Evolutionary conservation across 2,329 filamentous ascomycete genomes (phyloP), one percentile per base, ranked within the genome.

Genomic region (Fusarium tuaranense): DNA sequence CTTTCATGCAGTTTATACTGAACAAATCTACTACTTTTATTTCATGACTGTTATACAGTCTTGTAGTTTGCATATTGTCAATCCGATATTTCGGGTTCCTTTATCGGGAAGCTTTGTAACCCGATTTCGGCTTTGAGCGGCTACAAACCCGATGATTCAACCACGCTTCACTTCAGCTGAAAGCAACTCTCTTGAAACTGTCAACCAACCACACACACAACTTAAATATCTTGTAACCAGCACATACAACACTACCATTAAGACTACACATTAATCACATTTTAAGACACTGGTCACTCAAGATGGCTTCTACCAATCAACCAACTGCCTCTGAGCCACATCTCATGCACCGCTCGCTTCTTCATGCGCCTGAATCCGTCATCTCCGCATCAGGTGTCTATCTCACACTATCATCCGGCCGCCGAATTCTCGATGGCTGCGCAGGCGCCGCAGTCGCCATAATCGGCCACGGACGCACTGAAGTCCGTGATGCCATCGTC

Each of bases 381-480:
- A 79, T 85, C 12, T 85, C 83, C 0, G 89, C 86, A 1, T 77
- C 80, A 0, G 85, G 85, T 0, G 76, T 81, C 7, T 81, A 83
- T 27, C 76, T 86, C 4, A 76, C 76, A 1, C 80, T 84, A 6
- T 70, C 79, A 10, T 78, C 82, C 36, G 85, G 78, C 18, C 72
- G 71, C 16, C 67, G 55, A 1, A 76, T 97, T 51, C 87, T 95
- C 16, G 94, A 97, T 80, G 92, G 90, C 2, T 93, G 92, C 22
- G 89, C 92, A 32, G 94, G 94, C 22, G 92, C 94, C 4, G 93
- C 92, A 36, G 79, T 81, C 4, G 65, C 79, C 32, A 64, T 25
- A 78, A 84, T 96, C 12, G 94, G 94, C 8, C 91, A 94, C 76
- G 90, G 89, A 34, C 87, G 92, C 62, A 78, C 86, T 48, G 85